These are phyloP conservation scores for Fraxinus greggii DNA, from an alignment of 305 asterid genomes.

Conservation along the genomic window DNA sequence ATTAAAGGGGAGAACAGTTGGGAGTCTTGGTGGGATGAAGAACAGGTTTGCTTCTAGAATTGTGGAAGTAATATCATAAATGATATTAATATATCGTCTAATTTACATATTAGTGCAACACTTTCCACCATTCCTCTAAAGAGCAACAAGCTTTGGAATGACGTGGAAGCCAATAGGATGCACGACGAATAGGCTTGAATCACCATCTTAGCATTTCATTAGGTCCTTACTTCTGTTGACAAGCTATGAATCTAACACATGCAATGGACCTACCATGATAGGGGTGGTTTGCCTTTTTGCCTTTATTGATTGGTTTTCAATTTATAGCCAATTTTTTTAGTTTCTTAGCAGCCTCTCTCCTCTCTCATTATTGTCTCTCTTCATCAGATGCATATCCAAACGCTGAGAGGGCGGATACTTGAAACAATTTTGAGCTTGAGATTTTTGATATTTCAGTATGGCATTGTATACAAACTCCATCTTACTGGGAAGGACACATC, in stretches of 20 bases:
- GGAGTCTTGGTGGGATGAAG: conserved; percentile 99
- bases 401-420: conserved; percentile 93
- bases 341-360: not conserved
- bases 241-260: not conserved
- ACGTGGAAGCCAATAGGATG: not conserved
- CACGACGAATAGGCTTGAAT: not conserved
- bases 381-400: conserved; percentile 88
- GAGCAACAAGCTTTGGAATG: not conserved
- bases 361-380: conserved; percentile 17
- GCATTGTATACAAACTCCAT: conserved; percentile 90
- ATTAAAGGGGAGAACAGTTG: conserved; percentile 92
- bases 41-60: conserved; percentile 61
- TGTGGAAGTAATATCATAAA: conserved; percentile 12
- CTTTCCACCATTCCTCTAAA: not conserved
- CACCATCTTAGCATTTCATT: not conserved
- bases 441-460: conserved; percentile 88
- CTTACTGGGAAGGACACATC: conserved; percentile 74
- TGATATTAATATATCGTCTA: not conserved
- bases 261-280: not conserved
- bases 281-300: not conserved
- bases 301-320: not conserved
- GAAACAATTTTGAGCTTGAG: conserved; percentile 95
- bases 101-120: not conserved
- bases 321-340: conserved; percentile 5
- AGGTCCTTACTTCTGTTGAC: not conserved